phyloP scores from a whole-genome alignment of 2,329 filamentous ascomycete species.

The Trichoderma gracile region DNA sequence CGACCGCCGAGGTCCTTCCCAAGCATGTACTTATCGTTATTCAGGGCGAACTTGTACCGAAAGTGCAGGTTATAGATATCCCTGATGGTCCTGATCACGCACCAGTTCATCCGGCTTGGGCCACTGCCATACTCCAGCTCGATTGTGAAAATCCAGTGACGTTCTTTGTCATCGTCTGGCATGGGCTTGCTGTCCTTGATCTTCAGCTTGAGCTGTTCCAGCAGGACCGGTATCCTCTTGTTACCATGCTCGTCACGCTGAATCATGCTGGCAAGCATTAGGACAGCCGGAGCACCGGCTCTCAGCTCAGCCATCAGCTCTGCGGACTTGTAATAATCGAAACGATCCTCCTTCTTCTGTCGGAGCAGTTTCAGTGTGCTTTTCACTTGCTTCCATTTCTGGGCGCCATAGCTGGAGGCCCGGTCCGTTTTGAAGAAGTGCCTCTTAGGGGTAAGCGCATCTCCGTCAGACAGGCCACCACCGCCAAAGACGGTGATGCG shows the following conservation, averaged over 20 bases:
- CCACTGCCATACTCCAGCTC: constrained; percentile 96
- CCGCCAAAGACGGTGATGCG: constrained; percentile 66
- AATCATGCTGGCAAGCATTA: constrained; percentile 97
- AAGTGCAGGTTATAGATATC: constrained; percentile 93
- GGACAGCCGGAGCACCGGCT: constrained; percentile 86
- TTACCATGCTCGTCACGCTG: constrained; percentile 96
- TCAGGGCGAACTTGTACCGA: constrained; percentile 85
- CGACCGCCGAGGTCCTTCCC: constrained; percentile 65
- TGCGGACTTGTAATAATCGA: constrained; percentile 93
- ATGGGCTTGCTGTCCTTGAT: constrained; percentile 77
- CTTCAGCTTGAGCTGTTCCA: constrained; percentile 89
- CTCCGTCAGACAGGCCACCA: constrained; percentile 64
- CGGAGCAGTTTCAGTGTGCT: constrained; percentile 79
- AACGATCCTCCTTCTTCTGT: constrained; percentile 80
- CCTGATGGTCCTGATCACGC: constrained; percentile 78
- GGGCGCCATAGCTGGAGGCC: constrained; percentile 71
- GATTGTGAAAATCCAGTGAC: constrained; percentile 86
- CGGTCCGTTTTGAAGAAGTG: constrained; percentile 65
- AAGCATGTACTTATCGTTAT: constrained; percentile 79
- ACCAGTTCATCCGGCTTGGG: constrained; percentile 94
- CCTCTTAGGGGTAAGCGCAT: constrained; percentile 57
- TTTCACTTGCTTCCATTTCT: constrained; percentile 92
- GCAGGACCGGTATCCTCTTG: constrained; percentile 87
- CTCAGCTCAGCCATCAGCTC: constrained; percentile 94
- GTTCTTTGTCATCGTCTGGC: constrained; percentile 61